Evolutionary conservation across 73 alveolate genomes (phyloP), one percentile per base, ranked within the genome.

Genomic region (Loxodes magnus): DNA sequence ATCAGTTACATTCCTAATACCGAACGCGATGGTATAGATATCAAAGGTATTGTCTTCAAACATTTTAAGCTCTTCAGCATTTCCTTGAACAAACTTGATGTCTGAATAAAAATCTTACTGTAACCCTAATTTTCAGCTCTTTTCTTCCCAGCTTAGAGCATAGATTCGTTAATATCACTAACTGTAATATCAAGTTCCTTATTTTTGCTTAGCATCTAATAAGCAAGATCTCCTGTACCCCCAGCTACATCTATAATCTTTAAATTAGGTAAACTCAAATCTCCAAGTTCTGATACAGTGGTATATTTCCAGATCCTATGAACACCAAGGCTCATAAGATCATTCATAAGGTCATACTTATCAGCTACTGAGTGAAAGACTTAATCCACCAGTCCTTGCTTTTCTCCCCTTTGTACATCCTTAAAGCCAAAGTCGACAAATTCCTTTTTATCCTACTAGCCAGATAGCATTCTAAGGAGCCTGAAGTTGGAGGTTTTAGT

Each of bases 201-300:
- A n/a, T n/a, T n/a, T n/a, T n/a, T n/a, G n/a, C n/a, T 81, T 73
- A 25, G 75, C 87, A 22, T 77, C 35, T 84, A 41, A 54, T 82
- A 86, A 2, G 94, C 84, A 21, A 86, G 81, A 57, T 86, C 97
- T 2, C 97, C 97, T 10, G 97, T 86, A 3, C 97, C 97, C 5
- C 97, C 97, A 21, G 97, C 97, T n/a, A 86, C 90, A 67, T 86
- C 97, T 15, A 86, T 34, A n/a, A n/a, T n/a, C n/a, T n/a, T n/a
- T n/a, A n/a, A n/a, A n/a, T n/a, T n/a, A n/a, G n/a, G n/a, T 7
- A 81, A 62, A 35, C 51, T 67, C 35, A 74, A 53, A 35, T 20
- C 71, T 6, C 93, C 96, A 14, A 84, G 28, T 29, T 64, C 67
- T 38, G 50, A 42, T 12, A 86, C 92, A 48, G 82, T 71, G 12